These are phyloP conservation scores for Euphorbia tirucalli DNA, from an alignment of 345 rosid species.

Conservation along the genomic window DNA sequence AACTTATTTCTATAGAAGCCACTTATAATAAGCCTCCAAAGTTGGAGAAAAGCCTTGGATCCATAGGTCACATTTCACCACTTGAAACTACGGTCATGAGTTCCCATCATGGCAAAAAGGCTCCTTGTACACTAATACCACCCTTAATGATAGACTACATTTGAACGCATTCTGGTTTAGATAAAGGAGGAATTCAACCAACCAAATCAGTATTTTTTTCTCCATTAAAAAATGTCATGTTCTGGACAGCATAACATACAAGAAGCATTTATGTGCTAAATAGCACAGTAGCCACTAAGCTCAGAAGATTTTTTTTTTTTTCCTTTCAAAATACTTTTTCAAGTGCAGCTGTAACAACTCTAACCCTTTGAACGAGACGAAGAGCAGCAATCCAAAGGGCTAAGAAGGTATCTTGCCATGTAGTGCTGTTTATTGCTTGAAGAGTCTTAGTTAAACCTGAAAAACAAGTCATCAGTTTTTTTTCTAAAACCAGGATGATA, in stretches of 20 bases:
- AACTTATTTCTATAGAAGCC: background rate
- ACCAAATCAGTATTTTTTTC: background rate
- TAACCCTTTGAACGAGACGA: constrained; percentile 92
- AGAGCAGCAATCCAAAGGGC: constrained; percentile 95
- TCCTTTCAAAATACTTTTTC: background rate
- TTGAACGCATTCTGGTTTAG: too few relatives aligned
- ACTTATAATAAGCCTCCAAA: background rate
- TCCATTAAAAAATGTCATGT: background rate
- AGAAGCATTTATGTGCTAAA: background rate
- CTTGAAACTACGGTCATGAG: background rate
- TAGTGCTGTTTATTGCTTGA: constrained; percentile 69
- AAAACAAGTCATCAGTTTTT: constrained; percentile 16
- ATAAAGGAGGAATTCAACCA: background rate
- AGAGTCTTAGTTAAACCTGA: constrained; percentile 91
- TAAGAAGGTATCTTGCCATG: constrained; percentile 87
- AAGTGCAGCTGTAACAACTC: background rate
- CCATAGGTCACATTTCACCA: background rate
- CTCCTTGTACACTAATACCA: too few relatives aligned
- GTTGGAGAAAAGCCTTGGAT: background rate
- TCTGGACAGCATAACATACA: background rate
- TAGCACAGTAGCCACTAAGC: background rate
- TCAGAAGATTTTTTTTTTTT: background rate
- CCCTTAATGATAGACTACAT: too few relatives aligned
- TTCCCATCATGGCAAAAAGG: too few relatives aligned
- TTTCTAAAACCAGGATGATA: background rate